These are phyloP conservation scores for Ophioceras dolichostomum DNA, from an alignment of 2,329 filamentous ascomycete genomes.

Conservation along the genomic window DNA sequence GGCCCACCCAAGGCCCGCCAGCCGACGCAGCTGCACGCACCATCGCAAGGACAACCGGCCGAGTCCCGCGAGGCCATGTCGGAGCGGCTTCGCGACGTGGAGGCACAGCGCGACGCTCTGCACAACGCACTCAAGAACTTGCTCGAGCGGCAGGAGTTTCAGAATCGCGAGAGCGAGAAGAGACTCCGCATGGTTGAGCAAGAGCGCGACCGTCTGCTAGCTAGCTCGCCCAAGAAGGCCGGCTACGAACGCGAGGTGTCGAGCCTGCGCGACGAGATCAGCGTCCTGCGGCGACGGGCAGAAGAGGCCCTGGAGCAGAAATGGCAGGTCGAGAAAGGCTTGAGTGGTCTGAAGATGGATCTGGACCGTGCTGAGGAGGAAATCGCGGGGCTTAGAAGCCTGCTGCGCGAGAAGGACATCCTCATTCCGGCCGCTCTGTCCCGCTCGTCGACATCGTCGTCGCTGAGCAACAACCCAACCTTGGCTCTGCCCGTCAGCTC, in stretches of 20 bases:
- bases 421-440: conserved; percentile 51
- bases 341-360: conserved; percentile 62
- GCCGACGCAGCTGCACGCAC: conserved; percentile 5
- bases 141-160: conserved; percentile 72
- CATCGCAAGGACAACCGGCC: no score
- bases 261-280: conserved; percentile 72
- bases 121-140: conserved; percentile 79
- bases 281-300: conserved; percentile 68
- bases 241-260: conserved; percentile 79
- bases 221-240: conserved; percentile 56
- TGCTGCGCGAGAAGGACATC: conserved; percentile 77
- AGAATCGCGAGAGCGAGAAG: conserved; percentile 74
- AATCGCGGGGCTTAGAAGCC: conserved; percentile 65
- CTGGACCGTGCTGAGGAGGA: conserved; percentile 91
- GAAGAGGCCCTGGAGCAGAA: conserved; percentile 94
- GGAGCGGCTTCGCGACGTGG: conserved; percentile 81
- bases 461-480: conserved; percentile 5
- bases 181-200: conserved; percentile 63
- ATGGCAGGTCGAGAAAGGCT: conserved; percentile 39
- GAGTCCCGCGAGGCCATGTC: conserved; percentile 58
- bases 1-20: conserved; percentile 10
- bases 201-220: conserved; percentile 64
- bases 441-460: conserved; percentile 20
- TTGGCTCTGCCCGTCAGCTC: conserved; percentile 44
- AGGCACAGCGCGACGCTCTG: conserved; percentile 84